Base-by-base conservation (phyloP, 768 basidiomycete species). In the Mycena maculata region DNA sequence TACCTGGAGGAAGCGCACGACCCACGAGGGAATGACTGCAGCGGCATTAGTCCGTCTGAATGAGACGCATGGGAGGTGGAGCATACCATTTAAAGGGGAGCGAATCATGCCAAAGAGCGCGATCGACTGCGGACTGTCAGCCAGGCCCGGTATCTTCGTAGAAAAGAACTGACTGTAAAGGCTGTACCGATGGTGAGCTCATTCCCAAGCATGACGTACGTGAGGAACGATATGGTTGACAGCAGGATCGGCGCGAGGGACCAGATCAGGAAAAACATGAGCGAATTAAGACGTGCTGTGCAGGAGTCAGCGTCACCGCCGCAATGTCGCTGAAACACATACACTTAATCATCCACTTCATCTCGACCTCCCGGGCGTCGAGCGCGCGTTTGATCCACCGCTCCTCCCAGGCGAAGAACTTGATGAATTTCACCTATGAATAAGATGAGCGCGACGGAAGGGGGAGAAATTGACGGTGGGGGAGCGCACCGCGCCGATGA, bases 21-120 rank as follows among this genome's bases (percentile, higher is more conserved):
- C 87, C 84, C 88, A 95, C 10, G 87, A 81, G 0, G 95, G 95
- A 52, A 97, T 89, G 30, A 92, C 85, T 22, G 44, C 10, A 36
- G 33, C 20, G 15, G 38, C 58, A 45, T 68, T 23, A 63, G 33
- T n/a, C n/a, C n/a, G n/a, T n/a, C 33, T 27, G 30, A 47, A 36
- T 52, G 25, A 30, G 23, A 28, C 23, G 60, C 9, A 53, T n/a
- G 38, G 45, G 30, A 20, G 11, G 12, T 16, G 13, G 18, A 42
- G 59, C 50, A 2, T n/a, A 69, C 67, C 60, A 16, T 33, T 68
- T 67, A 80, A n/a, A 71, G 89, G 68, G 15, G 61, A 50, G 85
- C 88, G 85, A 72, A 98, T 84, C 95, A 98, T 95, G 49, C 84
- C 84, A 77, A 97, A 97, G 45, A 97, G 77, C 0, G 94, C 87